Evolutionary conservation across 257 asterid genomes (phyloP).

Genomic region (Salvia miltiorrhiza): DNA sequence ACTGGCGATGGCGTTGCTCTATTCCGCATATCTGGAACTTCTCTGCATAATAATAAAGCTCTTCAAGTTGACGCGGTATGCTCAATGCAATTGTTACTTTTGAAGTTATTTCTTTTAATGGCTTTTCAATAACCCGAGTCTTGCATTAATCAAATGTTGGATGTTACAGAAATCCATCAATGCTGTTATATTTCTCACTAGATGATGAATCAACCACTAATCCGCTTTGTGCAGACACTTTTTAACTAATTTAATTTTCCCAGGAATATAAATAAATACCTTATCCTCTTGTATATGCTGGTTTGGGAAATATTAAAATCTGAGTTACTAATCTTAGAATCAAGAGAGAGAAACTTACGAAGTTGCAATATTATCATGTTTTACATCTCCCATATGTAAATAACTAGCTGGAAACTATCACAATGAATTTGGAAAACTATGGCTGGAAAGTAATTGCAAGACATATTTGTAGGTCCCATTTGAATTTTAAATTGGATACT

Average conservation of each 20-base stretch:
- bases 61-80: constrained; percentile 92
- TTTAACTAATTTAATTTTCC: neutral
- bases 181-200: neutral
- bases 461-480: neutral
- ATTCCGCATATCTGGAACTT: constrained; percentile 74
- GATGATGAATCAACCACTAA: neutral
- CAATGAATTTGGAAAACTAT: no score
- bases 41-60: constrained; percentile 63
- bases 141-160: neutral
- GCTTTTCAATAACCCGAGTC: neutral
- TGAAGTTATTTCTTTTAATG: neutral
- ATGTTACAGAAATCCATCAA: neutral
- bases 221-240: neutral
- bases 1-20: constrained; percentile 79
- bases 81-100: constrained; percentile 8
- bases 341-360: neutral
- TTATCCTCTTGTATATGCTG: no score
- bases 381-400: neutral
- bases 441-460: no score
- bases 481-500: neutral
- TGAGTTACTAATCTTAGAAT: no score
- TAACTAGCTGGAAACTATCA: neutral
- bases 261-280: no score
- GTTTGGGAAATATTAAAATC: no score
- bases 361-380: neutral